phyloP scores from a whole-genome alignment of 345 rosid genomes.

The Ailanthus altissimus region DNA sequence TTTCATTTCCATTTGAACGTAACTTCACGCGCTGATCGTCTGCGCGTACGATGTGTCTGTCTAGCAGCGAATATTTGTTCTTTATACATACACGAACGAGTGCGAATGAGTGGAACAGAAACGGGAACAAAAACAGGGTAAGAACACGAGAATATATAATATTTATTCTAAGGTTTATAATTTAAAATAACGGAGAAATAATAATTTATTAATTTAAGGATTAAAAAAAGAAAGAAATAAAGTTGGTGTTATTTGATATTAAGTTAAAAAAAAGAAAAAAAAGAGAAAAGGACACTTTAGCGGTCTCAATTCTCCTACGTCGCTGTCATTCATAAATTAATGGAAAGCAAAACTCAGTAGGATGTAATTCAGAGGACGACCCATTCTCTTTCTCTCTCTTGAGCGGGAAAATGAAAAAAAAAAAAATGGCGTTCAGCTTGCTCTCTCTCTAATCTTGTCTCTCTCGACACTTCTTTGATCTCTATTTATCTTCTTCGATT shows the following conservation, averaged over 20 bases:
- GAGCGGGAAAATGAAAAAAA: conserved; percentile 40
- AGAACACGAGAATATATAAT: not conserved
- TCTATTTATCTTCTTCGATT: conserved; percentile 1
- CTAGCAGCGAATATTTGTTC: conserved; percentile 27
- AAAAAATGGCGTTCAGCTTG: not conserved
- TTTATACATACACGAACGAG: conserved; percentile 21
- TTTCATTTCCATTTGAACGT: not conserved
- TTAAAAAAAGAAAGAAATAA: not conserved
- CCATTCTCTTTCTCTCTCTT: conserved; percentile 1
- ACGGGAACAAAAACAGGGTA: not conserved
- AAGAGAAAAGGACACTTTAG: conserved; percentile 8
- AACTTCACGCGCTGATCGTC: not conserved
- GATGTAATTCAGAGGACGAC: not conserved
- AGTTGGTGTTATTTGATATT: not conserved
- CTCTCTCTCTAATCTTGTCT: conserved; percentile 23
- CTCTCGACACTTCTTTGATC: conserved; percentile 10
- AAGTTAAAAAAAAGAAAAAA: not conserved
- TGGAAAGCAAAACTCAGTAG: conserved; percentile 27
- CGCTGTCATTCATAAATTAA: conserved; percentile 51
- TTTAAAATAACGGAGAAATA: too few relatives aligned
- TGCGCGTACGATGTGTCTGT: not conserved
- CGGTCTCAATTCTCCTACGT: conserved; percentile 41
- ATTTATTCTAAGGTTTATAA: not conserved
- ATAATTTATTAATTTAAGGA: not conserved
- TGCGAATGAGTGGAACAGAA: too few relatives aligned